A percentile compares a stretch with the other conserved stretches of the same genome.
Evolutionary conservation across 495 filamentous ascomycete species (phyloP).

Genomic region (Penicillium malachiteum): DNA sequence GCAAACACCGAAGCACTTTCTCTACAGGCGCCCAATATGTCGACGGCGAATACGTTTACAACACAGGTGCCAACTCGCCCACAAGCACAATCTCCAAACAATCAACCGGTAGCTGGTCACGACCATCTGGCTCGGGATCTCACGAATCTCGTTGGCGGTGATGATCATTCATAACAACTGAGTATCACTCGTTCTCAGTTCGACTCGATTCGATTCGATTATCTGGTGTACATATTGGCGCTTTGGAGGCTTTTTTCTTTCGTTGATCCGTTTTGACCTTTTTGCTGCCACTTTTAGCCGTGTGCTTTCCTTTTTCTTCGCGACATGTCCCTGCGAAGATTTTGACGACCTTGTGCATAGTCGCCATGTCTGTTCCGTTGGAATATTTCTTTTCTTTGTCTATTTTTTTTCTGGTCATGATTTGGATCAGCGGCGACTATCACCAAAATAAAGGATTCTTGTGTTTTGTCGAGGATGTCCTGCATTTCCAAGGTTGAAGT

Average conservation of each 20-base stretch:
- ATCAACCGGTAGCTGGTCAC: constrained; percentile 42
- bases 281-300: neutral
- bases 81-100: constrained; percentile 44
- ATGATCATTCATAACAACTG: too few relatives aligned
- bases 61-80: constrained; percentile 35
- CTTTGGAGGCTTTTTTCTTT: neutral
- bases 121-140: constrained; percentile 34
- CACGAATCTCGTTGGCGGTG: constrained; percentile 32
- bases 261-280: neutral
- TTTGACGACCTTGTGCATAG: constrained; percentile 14
- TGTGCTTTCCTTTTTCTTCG: constrained; percentile 14
- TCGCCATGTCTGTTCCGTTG: constrained; percentile 14
- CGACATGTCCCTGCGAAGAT: constrained; percentile 24
- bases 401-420: constrained; percentile 1
- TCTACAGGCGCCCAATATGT: constrained; percentile 83
- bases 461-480: too few relatives aligned
- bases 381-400: constrained; percentile 6
- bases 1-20: constrained; percentile 83
- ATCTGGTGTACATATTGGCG: neutral
- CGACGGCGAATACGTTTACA: constrained; percentile 87
- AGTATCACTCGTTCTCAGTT: too few relatives aligned
- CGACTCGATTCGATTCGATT: neutral
- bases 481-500: too few relatives aligned
- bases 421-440: too few relatives aligned
- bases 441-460: too few relatives aligned